These are phyloP conservation scores for Rusavskia elegans DNA, from an alignment of 495 filamentous ascomycete genomes.

Conservation along the genomic window DNA sequence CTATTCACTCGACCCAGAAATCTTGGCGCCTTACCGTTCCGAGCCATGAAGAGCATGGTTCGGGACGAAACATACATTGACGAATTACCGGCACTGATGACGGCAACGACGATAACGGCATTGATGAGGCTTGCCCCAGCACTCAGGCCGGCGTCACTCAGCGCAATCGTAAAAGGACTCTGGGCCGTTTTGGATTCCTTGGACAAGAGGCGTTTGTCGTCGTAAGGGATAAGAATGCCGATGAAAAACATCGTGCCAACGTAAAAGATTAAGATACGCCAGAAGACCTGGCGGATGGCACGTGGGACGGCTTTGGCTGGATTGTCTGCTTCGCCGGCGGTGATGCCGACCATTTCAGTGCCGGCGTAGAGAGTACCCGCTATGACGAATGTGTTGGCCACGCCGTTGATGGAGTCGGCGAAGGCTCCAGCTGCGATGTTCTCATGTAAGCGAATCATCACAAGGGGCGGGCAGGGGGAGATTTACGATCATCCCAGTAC, in stretches of 20 bases:
- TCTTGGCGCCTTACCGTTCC: slow-evolving; percentile 45
- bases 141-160: neutral
- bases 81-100: slow-evolving; percentile 52
- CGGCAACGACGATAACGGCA: slow-evolving; percentile 52
- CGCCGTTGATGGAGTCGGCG: slow-evolving; percentile 81
- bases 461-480: neutral
- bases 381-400: slow-evolving; percentile 86
- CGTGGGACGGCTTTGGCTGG: slow-evolving; percentile 26
- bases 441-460: too few species aligned
- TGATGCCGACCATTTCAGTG: slow-evolving; percentile 67
- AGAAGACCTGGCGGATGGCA: slow-evolving; percentile 29
- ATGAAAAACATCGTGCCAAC: slow-evolving; percentile 42
- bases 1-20: slow-evolving; percentile 48
- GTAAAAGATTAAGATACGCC: slow-evolving; percentile 20
- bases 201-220: slow-evolving; percentile 41
- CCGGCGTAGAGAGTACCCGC: slow-evolving; percentile 86
- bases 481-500: slow-evolving; percentile 50
- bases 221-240: slow-evolving; percentile 49
- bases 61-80: slow-evolving; percentile 54
- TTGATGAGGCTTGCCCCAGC: slow-evolving; percentile 37
- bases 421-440: slow-evolving; percentile 50
- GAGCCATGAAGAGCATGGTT: slow-evolving; percentile 50
- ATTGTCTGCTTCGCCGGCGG: slow-evolving; percentile 28
- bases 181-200: slow-evolving; percentile 38
- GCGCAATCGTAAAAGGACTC: neutral